Conservation (phyloP, 177 flowering plant genomes). For the Tripterygium wilfordii region DNA sequence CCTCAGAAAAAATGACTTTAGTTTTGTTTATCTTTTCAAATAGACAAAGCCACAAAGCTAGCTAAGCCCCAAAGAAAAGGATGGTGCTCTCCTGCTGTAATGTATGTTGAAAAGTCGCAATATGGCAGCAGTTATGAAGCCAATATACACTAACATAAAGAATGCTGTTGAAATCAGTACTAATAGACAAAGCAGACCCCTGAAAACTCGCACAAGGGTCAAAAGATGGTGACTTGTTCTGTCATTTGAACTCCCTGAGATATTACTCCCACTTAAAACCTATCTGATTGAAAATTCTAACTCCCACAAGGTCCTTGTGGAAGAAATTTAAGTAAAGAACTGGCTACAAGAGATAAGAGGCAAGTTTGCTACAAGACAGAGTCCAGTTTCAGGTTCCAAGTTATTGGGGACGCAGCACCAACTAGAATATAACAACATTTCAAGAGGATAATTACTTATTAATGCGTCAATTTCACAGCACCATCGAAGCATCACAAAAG, state of each 20-base stretch:
- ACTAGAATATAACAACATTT: no score
- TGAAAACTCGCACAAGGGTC: slow-evolving; percentile 47
- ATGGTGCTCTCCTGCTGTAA: slow-evolving; percentile 60
- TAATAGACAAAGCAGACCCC: slow-evolving; percentile 71
- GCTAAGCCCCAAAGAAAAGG: slow-evolving; percentile 79
- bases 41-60: slow-evolving; percentile 86
- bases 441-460: no score
- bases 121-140: slow-evolving; percentile 33
- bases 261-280: no score
- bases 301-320: no score
- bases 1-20: slow-evolving; percentile 78
- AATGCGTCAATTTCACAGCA: no score
- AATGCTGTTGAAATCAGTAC: slow-evolving; percentile 73
- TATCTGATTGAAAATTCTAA: no score
- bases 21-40: slow-evolving; percentile 93
- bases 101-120: slow-evolving; percentile 65
- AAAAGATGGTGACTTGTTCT: slow-evolving; percentile 34
- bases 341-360: no score
- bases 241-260: slow-evolving; percentile 19
- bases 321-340: no score
- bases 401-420: no score
- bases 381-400: no score
- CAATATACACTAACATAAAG: slow-evolving; percentile 57
- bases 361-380: no score
- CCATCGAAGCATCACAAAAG: no score